Percentiles rank a stretch among this genome's conserved stretches.
Evolutionary conservation across 495 filamentous ascomycete genomes (phyloP).

Genomic region (Hypoxylon fragiforme): DNA sequence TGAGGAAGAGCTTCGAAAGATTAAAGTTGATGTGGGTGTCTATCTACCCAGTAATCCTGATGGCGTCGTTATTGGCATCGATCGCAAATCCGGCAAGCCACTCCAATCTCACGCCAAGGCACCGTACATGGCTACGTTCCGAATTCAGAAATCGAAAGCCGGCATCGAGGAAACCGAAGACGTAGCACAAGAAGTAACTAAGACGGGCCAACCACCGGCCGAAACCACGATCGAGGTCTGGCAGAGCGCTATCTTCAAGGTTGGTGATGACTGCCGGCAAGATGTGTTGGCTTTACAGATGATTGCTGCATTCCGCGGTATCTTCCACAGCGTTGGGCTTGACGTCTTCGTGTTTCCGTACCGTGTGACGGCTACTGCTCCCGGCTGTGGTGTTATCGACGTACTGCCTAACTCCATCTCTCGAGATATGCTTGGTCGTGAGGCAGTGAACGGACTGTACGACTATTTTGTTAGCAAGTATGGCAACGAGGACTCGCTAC

Average conservation of each 20-base stretch:
- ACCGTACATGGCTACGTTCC: constrained; percentile 98
- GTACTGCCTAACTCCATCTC: constrained; percentile 97
- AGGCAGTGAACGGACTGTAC: constrained; percentile 96
- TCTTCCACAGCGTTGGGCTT: constrained; percentile 90
- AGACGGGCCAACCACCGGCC: constrained; percentile 34
- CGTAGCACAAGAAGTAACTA: constrained; percentile 42
- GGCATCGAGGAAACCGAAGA: constrained; percentile 53
- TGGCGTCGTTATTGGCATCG: constrained; percentile 94
- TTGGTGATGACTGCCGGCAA: constrained; percentile 97
- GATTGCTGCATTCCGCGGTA: constrained; percentile 95
- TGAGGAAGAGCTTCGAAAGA: constrained; percentile 95
- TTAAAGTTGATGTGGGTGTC: constrained; percentile 93
- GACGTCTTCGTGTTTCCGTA: constrained; percentile 98
- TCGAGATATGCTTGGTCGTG: constrained; percentile 95
- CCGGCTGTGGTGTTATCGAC: constrained; percentile 97
- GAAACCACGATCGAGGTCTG: constrained; percentile 81
- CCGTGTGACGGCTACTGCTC: constrained; percentile 96
- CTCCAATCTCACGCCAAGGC: constrained; percentile 97
- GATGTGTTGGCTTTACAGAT: constrained; percentile 96
- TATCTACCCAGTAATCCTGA: constrained; percentile 98
- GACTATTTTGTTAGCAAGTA: constrained; percentile 98
- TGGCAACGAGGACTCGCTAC: constrained; percentile 89
- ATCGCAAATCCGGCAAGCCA: constrained; percentile 95
- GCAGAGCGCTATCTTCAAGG: constrained; percentile 99
- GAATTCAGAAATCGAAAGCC: constrained; percentile 78